Conservation (phyloP, 768 basidiomycete genomes). For the Lentinus brumalis region DNA sequence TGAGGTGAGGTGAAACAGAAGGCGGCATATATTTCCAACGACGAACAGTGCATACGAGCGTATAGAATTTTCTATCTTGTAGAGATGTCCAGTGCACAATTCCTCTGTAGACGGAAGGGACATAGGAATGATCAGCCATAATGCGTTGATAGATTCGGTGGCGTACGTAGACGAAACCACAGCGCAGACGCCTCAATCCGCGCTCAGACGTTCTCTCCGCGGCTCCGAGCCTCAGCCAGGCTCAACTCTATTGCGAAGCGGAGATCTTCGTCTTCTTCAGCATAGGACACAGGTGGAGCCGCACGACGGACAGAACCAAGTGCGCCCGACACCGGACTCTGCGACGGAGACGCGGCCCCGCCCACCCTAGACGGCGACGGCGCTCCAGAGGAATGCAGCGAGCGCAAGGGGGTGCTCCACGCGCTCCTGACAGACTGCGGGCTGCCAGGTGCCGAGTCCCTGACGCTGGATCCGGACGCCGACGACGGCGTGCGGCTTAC, state of each 20-base stretch:
- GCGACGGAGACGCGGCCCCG: conserved; percentile 8
- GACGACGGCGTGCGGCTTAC: conserved; percentile 35
- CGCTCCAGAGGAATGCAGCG: conserved; percentile 23
- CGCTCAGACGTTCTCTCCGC: conserved; percentile 28
- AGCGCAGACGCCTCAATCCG: not conserved
- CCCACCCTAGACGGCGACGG: conserved; percentile 20
- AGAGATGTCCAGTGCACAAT: too few relatives aligned
- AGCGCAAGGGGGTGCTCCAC: conserved; percentile 34
- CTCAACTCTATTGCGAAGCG: conserved; percentile 69
- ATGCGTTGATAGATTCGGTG: too few relatives aligned
- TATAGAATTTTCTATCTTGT: too few relatives aligned
- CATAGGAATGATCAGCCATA: too few relatives aligned
- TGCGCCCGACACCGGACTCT: conserved; percentile 8
- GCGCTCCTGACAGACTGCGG: conserved; percentile 28
- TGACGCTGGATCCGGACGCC: conserved; percentile 22
- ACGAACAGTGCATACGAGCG: too few relatives aligned
- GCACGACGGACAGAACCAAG: not conserved
- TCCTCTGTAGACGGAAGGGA: too few relatives aligned
- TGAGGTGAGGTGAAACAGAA: too few relatives aligned
- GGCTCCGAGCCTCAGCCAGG: conserved; percentile 59
- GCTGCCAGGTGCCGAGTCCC: conserved; percentile 23
- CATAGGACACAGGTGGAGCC: conserved; percentile 8
- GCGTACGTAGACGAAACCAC: not conserved
- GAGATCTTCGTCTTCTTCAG: conserved; percentile 65
- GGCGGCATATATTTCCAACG: too few relatives aligned